A percentile compares a stretch with the other conserved stretches of the same genome.
Conservation (phyloP, 108 stramenopile species). For the Skeletonema grethae region DNA sequence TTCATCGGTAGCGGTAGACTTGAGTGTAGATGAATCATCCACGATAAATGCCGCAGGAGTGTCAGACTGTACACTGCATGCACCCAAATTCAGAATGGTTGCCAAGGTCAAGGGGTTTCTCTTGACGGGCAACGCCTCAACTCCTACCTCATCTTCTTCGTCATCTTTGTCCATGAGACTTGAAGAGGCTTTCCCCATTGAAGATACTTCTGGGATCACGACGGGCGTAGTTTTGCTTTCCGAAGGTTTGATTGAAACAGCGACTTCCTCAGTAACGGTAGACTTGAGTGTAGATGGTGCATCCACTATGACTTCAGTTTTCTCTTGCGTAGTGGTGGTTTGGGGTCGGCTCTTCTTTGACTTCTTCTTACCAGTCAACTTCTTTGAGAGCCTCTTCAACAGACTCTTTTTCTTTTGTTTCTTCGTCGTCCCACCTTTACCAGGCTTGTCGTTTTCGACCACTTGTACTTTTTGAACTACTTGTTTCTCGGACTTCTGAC, state of each 20-base stretch:
- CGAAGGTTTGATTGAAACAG: neutral
- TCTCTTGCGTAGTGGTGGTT: neutral
- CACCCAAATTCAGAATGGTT: too few species aligned
- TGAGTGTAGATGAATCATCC: neutral
- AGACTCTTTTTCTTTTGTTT: neutral
- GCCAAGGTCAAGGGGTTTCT: too few species aligned
- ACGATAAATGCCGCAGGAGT: neutral
- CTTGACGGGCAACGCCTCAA: too few species aligned
- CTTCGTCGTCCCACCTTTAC: neutral
- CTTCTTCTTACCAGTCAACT: neutral
- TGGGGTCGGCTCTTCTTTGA: neutral
- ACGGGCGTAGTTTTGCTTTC: neutral
- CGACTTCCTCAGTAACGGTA: neutral
- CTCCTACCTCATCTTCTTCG: too few species aligned
- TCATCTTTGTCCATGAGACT: too few species aligned
- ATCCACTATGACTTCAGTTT: neutral
- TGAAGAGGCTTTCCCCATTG: neutral
- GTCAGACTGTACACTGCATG: too few species aligned
- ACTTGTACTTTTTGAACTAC: neutral
- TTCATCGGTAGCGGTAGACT: neutral
- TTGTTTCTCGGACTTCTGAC: neutral
- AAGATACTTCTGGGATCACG: neutral
- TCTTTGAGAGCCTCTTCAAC: neutral
- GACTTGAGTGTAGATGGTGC: neutral
- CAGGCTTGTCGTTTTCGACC: neutral